These are phyloP conservation scores for Carex myosuroides DNA, from an alignment of 176 grass and related monocot species.

Conservation along the genomic window DNA sequence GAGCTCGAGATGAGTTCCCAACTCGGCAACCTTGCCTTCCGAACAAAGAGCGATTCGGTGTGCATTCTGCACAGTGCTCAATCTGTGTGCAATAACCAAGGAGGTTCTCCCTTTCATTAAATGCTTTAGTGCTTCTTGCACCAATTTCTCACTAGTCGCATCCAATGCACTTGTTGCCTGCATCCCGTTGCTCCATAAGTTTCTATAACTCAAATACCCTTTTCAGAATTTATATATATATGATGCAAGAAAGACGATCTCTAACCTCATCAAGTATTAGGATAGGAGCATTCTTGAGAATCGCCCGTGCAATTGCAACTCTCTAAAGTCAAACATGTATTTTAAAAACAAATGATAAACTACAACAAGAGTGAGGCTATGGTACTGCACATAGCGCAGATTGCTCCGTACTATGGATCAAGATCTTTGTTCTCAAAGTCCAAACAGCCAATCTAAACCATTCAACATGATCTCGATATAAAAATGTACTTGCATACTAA, in stretches of 20 bases:
- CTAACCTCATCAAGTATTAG: conserved; percentile 96
- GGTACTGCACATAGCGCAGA: no score
- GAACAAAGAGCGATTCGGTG: conserved; percentile 73
- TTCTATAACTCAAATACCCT: neutral
- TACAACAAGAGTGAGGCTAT: neutral
- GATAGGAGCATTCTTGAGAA: conserved; percentile 90
- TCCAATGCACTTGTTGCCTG: conserved; percentile 96
- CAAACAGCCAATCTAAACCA: no score
- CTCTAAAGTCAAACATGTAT: conserved; percentile 39
- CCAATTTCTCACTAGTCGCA: conserved; percentile 65
- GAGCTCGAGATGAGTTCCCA: conserved; percentile 67
- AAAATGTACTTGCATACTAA: no score
- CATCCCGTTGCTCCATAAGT: conserved; percentile 2
- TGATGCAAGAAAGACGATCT: neutral
- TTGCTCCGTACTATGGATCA: no score
- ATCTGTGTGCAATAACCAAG: conserved; percentile 82
- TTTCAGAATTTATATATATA: neutral
- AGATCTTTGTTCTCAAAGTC: no score
- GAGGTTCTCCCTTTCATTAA: conserved; percentile 92
- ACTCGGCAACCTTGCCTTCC: conserved; percentile 54
- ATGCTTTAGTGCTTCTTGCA: conserved; percentile 80
- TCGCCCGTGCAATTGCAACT: conserved; percentile 83
- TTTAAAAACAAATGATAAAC: neutral
- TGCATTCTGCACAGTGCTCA: conserved; percentile 91
- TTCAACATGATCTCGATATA: no score